Percentiles rank a stretch among this genome's conserved stretches.
phyloP scores from a whole-genome alignment of 192 early-diverging fungal species.

The Irineochytrium annulatum region DNA sequence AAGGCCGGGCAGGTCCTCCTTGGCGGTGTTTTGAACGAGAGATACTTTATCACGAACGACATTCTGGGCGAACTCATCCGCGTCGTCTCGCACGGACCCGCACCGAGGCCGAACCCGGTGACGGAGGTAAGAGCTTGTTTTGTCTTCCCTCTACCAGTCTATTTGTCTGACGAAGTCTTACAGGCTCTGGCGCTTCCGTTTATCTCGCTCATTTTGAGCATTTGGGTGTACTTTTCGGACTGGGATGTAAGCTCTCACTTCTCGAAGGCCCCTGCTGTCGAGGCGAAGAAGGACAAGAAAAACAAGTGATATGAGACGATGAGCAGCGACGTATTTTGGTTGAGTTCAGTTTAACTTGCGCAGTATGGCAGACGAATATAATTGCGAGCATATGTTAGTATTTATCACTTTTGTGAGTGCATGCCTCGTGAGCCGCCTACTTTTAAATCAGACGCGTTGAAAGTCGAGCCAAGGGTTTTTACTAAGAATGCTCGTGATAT shows the following conservation, averaged over 20 bases:
- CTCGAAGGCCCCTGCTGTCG: too few relatives aligned
- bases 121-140: slow-evolving; percentile 9
- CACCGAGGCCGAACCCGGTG: slow-evolving; percentile 19
- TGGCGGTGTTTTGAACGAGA: slow-evolving; percentile 28
- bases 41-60: slow-evolving; percentile 39
- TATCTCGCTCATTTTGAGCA: slow-evolving; percentile 4
- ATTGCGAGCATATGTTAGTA: too few relatives aligned
- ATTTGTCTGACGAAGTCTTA: neutral
- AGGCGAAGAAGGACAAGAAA: too few relatives aligned
- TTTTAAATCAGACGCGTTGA: too few relatives aligned
- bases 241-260: slow-evolving; percentile 9
- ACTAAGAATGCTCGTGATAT: too few relatives aligned
- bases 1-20: slow-evolving; percentile 33
- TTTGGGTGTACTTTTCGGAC: slow-evolving; percentile 13
- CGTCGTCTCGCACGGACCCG: slow-evolving; percentile 9
- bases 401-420: too few relatives aligned
- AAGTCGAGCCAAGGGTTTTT: too few relatives aligned
- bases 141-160: slow-evolving; percentile 2
- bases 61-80: slow-evolving; percentile 36
- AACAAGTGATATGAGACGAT: too few relatives aligned
- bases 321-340: too few relatives aligned
- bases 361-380: too few relatives aligned
- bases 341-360: too few relatives aligned
- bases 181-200: slow-evolving; percentile 11
- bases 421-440: too few relatives aligned